phyloP scores from a whole-genome alignment of 2,329 filamentous ascomycete species.

The Xylariales sp. region DNA sequence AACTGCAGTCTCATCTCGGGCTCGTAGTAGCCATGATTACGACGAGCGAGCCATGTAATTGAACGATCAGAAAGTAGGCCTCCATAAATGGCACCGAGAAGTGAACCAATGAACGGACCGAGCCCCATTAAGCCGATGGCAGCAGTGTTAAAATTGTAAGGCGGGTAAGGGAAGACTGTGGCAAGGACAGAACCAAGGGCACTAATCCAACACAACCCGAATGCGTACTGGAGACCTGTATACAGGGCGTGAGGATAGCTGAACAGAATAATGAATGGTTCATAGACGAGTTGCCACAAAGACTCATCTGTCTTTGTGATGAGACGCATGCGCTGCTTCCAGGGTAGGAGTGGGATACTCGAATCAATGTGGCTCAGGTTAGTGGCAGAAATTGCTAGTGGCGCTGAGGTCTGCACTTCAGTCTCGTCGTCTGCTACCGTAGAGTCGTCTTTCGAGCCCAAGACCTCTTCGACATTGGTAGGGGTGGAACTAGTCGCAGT shows the following conservation, averaged over 20 bases:
- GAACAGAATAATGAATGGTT: background rate
- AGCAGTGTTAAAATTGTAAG: background rate
- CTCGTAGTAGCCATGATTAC: background rate
- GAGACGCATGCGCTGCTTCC: background rate
- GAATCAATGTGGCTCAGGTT: no score
- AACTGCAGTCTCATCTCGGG: background rate
- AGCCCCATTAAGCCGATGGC: background rate
- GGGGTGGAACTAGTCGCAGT: no score
- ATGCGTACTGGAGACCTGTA: background rate
- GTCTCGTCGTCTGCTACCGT: no score
- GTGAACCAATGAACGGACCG: background rate
- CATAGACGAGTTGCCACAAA: background rate
- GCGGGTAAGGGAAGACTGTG: background rate
- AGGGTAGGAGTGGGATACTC: no score
- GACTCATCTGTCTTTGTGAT: background rate
- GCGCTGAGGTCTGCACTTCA: no score
- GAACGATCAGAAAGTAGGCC: background rate
- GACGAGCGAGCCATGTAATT: background rate
- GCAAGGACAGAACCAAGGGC: background rate
- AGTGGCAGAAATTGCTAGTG: no score
- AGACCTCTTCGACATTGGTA: no score
- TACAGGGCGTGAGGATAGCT: background rate
- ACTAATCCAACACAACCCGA: background rate
- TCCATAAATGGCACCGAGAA: background rate
- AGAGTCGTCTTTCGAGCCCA: no score